Evolutionary conservation across 2,329 filamentous ascomycete genomes (phyloP), one percentile per base, ranked within the genome.

Genomic region (Clonostachys rhizophaga): DNA sequence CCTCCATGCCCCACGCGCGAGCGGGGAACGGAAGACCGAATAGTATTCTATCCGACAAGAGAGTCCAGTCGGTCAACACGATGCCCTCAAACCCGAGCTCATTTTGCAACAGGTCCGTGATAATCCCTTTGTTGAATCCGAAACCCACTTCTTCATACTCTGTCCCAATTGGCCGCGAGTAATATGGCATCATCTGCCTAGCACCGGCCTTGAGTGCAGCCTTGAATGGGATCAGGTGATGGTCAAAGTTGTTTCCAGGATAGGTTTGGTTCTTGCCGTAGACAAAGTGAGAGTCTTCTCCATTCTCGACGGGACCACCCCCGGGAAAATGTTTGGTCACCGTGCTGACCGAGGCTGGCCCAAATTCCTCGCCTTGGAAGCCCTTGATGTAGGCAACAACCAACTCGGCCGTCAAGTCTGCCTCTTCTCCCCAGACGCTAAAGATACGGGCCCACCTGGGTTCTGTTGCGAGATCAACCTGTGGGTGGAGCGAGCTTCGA

Each of bases 271-370:
- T 74, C 55, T 75, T 75, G 34, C 76, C 76, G 47, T 77, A 77
- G 1, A 58, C 57, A 50, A 78, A 79, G 47, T 79, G 76, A 14
- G 72, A 69, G 52, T 79, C 76, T 42, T 78, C 72, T 17, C 76
- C 76, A 42, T 73, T 59, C 48, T 74, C 59, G 53, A 72, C 65
- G 0, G 75, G 67, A 0, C 76, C 76, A 8, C 67, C 72, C 5
- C 76, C 76, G 0, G 75, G 75, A 52, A 79, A 79, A 50, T 79
- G 75, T 57, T 79, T 79, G 0, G 74, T 76, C 2, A 76, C 68
- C 0, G 75, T 72, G 2, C 66, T 68, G 5, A 78, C 68, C 3
- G 70, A 73, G 30, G 67, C 50, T 0, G 58, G 52, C 0, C 74
- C 73, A n/a, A 76, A 59, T 34, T 63, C 57, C 3, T 67, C 61